Evolutionary conservation across 1,284 basidiomycete species (phyloP), one percentile per base, ranked within the genome.

Genomic region (Dichomitus squalens): DNA sequence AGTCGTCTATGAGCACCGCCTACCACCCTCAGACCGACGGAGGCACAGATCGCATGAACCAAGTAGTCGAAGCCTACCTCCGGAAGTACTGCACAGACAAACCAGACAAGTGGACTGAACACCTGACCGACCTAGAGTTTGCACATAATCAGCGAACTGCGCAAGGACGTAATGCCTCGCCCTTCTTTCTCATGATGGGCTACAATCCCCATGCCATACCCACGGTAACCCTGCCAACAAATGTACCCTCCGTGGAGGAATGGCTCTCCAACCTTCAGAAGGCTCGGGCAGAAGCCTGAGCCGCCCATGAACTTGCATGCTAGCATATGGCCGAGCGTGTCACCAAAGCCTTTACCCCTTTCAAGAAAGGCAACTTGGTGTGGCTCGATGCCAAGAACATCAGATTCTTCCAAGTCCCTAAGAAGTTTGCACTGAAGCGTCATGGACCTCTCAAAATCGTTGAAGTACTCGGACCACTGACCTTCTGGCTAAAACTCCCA

Each of bases 1-100:
- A 59, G 36, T 55, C 38, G n/a, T 59, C 49, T 21, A 48, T 61
- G n/a, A 63, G 59, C 14, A 71, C 68, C 0, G 65, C 68, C 2
- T 71, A 67, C 39, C 68, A 71, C 44, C 70, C 69, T 0, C 64
- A 73, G 52, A 66, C 67, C 6, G 63, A 75, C 58, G 71, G 72
- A 0, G 66, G 73, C 35, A 71, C 66, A 0, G 69, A 74, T 58
- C 48, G 67, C 14, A 54, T 67, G 1, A 74, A 73, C 52, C 69
- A 70, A 50, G 59, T 66, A 23, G 27, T 75, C 2, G 67, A 73
- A 41, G 35, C 58, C 7, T 64, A 60, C 25, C 59, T 69, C 7
- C 31, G 58, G 14, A 40, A 56, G 6, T 66, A 55, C 27, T 50
- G 54, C 41, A 58, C 66, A 41, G 61, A 73, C 55, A 9, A 64